phyloP scores from a whole-genome alignment of 331 rosid species.

The Pyrus hybrid region DNA sequence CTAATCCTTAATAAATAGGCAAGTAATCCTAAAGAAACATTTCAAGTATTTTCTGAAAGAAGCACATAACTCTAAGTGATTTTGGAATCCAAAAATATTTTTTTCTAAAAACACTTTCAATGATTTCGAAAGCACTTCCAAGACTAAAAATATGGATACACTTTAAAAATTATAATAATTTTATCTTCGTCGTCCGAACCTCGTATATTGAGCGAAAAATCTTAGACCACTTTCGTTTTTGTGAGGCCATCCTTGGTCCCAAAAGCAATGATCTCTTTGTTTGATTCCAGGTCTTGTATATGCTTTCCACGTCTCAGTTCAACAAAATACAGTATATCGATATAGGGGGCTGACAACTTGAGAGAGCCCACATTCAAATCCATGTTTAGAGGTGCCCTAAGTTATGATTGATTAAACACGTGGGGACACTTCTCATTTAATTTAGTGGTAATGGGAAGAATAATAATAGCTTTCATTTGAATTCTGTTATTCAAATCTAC shows the following conservation, averaged over 20 bases:
- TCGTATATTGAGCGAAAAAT: not conserved
- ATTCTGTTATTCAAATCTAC: too few species aligned
- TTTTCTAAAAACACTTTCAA: too few species aligned
- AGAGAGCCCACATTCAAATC: not conserved
- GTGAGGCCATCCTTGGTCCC: not conserved
- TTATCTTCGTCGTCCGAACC: not conserved
- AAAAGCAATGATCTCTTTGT: not conserved
- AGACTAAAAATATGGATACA: fast-evolving
- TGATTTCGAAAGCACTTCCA: too few species aligned
- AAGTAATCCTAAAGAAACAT: too few species aligned
- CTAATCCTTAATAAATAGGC: too few species aligned
- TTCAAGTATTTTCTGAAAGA: too few species aligned
- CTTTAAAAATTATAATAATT: too few species aligned
- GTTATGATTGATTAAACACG: not conserved
- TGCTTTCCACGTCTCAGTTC: not conserved
- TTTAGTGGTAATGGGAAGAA: not conserved
- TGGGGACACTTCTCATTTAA: not conserved
- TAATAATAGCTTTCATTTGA: too few species aligned
- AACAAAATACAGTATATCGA: not conserved
- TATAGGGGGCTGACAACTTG: not conserved
- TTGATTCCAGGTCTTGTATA: not conserved
- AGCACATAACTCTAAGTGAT: too few species aligned
- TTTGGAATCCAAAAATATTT: too few species aligned
- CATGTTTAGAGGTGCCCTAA: not conserved
- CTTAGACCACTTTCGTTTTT: not conserved